These are phyloP conservation scores for Clavaria fumosa DNA, from an alignment of 768 basidiomycete genomes.

Conservation along the genomic window DNA sequence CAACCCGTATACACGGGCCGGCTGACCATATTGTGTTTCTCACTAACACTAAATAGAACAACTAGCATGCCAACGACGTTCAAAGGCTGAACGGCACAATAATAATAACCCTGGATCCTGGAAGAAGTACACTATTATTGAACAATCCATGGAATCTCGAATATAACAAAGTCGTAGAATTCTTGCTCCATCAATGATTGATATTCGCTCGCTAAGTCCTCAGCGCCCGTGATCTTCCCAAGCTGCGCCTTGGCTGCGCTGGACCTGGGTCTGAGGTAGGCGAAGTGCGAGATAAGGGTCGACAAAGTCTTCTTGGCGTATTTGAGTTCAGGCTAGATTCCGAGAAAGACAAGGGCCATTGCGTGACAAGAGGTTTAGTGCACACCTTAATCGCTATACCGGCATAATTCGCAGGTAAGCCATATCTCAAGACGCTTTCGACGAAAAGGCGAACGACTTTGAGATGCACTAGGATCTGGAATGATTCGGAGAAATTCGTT, in stretches of 20 bases:
- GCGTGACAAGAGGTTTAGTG: background rate
- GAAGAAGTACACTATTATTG: constrained; percentile 22
- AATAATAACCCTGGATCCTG: no score
- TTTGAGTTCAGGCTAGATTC: constrained; percentile 69
- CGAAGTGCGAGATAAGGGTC: constrained; percentile 59
- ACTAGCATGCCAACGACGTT: no score
- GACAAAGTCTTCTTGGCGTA: constrained; percentile 63
- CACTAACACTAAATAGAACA: no score
- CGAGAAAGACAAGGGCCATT: no score
- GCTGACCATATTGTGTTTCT: no score
- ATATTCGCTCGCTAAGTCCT: constrained; percentile 82
- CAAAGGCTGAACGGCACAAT: no score
- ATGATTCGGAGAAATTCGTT: constrained; percentile 94
- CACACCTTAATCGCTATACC: constrained; percentile 67
- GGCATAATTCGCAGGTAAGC: constrained; percentile 81
- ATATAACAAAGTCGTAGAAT: constrained; percentile 88
- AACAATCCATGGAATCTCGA: constrained; percentile 84
- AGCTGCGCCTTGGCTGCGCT: constrained; percentile 31
- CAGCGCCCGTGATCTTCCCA: constrained; percentile 28
- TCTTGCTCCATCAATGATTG: constrained; percentile 90
- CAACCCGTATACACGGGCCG: no score
- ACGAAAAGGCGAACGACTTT: constrained; percentile 86
- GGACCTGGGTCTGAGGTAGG: constrained; percentile 64
- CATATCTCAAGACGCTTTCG: constrained; percentile 91
- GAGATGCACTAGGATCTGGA: constrained; percentile 85